These are phyloP conservation scores for Lipomyces starkeyi DNA, from an alignment of 805 yeast species.

Conservation along the genomic window DNA sequence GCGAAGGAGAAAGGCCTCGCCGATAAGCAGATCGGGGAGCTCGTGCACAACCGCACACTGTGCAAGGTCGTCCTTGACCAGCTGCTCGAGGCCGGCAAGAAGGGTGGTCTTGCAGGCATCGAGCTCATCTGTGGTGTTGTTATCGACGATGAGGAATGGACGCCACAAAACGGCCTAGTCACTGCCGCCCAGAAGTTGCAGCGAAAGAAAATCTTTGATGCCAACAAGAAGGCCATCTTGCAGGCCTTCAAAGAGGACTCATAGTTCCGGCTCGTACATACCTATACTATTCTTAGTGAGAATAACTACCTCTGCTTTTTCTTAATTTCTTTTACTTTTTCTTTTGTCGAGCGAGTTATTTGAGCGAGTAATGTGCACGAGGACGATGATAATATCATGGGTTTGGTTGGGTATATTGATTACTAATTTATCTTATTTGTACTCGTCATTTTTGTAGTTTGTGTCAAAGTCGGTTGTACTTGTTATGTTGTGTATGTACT, in stretches of 20 bases:
- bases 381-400: neutral
- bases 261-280: neutral
- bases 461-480: neutral
- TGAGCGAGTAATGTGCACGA: neutral
- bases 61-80: conserved; percentile 59
- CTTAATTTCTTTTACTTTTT: neutral
- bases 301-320: neutral
- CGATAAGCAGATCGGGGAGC: conserved; percentile 56
- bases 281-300: neutral
- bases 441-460: conserved; percentile 1
- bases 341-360: neutral
- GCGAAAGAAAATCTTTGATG: conserved; percentile 82
- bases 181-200: conserved; percentile 96
- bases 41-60: conserved; percentile 63
- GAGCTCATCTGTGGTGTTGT: conserved; percentile 83
- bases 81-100: conserved; percentile 74
- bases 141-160: conserved; percentile 91
- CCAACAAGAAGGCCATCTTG: conserved; percentile 71
- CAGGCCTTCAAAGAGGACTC: conserved; percentile 56
- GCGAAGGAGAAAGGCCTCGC: conserved; percentile 61
- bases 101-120: conserved; percentile 82
- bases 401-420: neutral
- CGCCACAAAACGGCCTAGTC: conserved; percentile 92
- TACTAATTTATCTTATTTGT: neutral
- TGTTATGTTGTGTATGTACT: neutral